A percentile compares a stretch with the other conserved stretches of the same genome.
phyloP scores from a whole-genome alignment of 1,284 basidiomycete genomes.

The Laetiporus sulphureus region DNA sequence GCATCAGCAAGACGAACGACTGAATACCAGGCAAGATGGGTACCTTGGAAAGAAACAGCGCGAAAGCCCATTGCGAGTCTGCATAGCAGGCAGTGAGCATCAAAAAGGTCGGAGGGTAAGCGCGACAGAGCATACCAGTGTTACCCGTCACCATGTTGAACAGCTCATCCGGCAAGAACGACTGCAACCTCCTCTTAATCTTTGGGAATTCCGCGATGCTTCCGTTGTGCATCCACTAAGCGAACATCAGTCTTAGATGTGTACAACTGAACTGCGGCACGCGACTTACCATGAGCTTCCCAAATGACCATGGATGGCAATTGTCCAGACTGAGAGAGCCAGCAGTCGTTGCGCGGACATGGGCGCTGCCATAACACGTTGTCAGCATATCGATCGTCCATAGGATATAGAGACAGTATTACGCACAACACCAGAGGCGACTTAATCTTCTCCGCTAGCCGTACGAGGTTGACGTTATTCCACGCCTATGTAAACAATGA shows the following conservation, averaged over 20 bases:
- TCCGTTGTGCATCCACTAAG: slow-evolving; percentile 94
- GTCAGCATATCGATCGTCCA: slow-evolving; percentile 1
- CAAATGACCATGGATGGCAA: slow-evolving; percentile 87
- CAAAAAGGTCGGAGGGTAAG: not conserved
- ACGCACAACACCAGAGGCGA: slow-evolving; percentile 88
- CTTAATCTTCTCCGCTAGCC: slow-evolving; percentile 92
- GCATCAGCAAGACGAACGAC: slow-evolving; percentile 3
- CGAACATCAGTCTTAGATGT: slow-evolving; percentile 2
- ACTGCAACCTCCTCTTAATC: slow-evolving; percentile 79
- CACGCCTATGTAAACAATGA: slow-evolving; percentile 55
- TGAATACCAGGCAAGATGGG: slow-evolving; percentile 10
- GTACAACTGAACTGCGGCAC: not conserved
- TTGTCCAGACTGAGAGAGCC: slow-evolving; percentile 88
- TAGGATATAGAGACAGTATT: not conserved
- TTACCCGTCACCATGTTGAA: slow-evolving; percentile 87
- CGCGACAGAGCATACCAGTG: slow-evolving; percentile 50
- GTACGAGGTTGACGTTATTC: slow-evolving; percentile 88
- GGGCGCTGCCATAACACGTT: too few relatives aligned
- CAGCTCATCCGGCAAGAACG: slow-evolving; percentile 69
- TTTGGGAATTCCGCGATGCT: slow-evolving; percentile 76
- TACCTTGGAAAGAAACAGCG: slow-evolving; percentile 83
- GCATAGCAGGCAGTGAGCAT: not conserved
- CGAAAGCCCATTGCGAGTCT: slow-evolving; percentile 97
- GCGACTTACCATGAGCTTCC: slow-evolving; percentile 74
- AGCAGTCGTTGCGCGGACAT: slow-evolving; percentile 86